Conservation (phyloP, 2,329 filamentous ascomycete genomes). For the Nemania bipapillata region DNA sequence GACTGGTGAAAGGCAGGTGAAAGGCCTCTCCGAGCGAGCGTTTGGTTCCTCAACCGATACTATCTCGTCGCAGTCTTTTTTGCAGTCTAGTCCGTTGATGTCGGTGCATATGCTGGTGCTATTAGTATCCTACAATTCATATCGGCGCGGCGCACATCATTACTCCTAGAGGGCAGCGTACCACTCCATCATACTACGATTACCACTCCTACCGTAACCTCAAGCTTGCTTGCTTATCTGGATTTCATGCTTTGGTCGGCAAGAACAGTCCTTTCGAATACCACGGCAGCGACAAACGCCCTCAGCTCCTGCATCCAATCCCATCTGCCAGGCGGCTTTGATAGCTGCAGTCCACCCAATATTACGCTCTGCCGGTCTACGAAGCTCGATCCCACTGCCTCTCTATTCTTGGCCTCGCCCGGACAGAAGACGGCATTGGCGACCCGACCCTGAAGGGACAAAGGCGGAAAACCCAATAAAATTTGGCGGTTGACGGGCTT, state of each 20-base stretch:
- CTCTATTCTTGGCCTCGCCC: conserved; percentile 3
- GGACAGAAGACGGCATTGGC: conserved; percentile 2
- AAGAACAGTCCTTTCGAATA: conserved; percentile 15
- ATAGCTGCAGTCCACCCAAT: conserved; percentile 17
- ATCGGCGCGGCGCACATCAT: not conserved
- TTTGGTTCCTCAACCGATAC: conserved; percentile 2
- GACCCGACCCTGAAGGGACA: not conserved
- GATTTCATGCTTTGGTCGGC: conserved; percentile 6
- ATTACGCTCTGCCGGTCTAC: not conserved
- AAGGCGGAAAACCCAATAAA: not conserved
- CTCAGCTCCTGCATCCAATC: conserved; percentile 17
- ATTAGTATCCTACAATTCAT: conserved; percentile 2
- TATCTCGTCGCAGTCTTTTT: conserved; percentile 14
- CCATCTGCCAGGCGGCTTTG: conserved; percentile 19
- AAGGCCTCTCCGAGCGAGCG: not conserved
- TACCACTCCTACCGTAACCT: conserved; percentile 4
- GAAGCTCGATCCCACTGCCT: not conserved
- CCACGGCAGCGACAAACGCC: conserved; percentile 18
- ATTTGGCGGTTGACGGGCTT: not conserved
- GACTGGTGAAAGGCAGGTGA: conserved; percentile 3
- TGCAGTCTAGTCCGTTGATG: conserved; percentile 3
- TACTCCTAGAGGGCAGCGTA: not conserved
- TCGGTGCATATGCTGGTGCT: not conserved
- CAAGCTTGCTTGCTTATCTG: conserved; percentile 18
- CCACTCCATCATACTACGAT: not conserved